Evolutionary conservation across 139 green algal genomes (phyloP).

Genomic region (Pseudopediastrum boryanum): DNA sequence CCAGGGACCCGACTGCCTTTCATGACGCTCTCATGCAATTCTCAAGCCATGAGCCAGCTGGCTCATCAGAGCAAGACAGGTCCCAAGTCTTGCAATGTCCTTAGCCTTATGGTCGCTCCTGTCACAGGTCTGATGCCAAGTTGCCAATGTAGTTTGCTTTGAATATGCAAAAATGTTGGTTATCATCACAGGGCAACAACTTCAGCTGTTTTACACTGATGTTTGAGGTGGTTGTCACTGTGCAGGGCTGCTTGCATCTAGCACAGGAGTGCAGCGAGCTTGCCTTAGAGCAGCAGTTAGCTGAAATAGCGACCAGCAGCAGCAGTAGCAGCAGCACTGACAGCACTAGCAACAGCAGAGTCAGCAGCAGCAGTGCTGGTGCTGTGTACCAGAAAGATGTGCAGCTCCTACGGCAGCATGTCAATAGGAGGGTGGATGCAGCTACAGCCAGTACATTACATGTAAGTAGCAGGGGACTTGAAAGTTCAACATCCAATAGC

Average conservation of each 20-base stretch:
- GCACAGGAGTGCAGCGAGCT: constrained; percentile 18
- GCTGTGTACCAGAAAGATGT: constrained; percentile 16
- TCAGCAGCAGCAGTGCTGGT: neutral
- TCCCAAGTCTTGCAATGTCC: too few species aligned
- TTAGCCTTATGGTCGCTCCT: too few species aligned
- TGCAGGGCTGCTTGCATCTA: constrained; percentile 17
- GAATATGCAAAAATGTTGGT: too few species aligned
- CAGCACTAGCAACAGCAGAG: neutral
- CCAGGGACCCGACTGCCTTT: too few species aligned
- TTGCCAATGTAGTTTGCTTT: too few species aligned
- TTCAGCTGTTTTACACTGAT: too few species aligned
- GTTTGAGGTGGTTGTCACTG: too few species aligned
- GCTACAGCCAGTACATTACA: constrained; percentile 8
- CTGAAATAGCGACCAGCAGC: neutral
- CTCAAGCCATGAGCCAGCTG: too few species aligned
- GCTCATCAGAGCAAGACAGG: too few species aligned
- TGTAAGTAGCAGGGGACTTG: neutral
- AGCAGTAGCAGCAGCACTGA: neutral
- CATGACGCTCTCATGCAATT: too few species aligned
- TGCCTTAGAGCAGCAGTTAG: neutral
- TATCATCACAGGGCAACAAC: too few species aligned
- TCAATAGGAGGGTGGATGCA: neutral
- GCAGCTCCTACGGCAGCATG: neutral
- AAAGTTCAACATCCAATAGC: neutral
- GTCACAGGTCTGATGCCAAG: too few species aligned